phyloP scores from a whole-genome alignment of 1,284 basidiomycete genomes.

The Boletus holoroseus region DNA sequence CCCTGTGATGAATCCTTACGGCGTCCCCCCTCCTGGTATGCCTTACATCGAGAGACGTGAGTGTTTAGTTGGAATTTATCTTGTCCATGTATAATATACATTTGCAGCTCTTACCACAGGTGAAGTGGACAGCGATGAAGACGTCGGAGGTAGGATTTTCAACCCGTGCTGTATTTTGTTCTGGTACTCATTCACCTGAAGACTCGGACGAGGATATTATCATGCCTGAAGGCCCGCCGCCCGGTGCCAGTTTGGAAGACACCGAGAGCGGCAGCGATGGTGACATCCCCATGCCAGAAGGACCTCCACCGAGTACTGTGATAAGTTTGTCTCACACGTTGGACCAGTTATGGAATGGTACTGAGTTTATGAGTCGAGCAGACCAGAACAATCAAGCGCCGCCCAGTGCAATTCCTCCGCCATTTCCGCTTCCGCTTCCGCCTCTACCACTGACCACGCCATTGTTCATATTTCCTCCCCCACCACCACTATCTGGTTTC shows the following conservation, averaged over 20 bases:
- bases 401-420: slow-evolving; percentile 5
- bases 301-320: slow-evolving; percentile 54
- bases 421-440: slow-evolving; percentile 31
- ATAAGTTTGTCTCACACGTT: slow-evolving; percentile 20
- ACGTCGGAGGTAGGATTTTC: slow-evolving; percentile 40
- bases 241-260: slow-evolving; percentile 42
- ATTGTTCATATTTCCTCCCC: slow-evolving; percentile 27
- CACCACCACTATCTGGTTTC: slow-evolving; percentile 21
- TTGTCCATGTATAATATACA: neutral
- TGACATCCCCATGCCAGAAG: slow-evolving; percentile 84
- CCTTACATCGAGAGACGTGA: slow-evolving; percentile 82
- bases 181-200: slow-evolving; percentile 9
- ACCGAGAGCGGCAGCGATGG: slow-evolving; percentile 53
- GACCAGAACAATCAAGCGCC: slow-evolving; percentile 21
- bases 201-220: slow-evolving; percentile 53
- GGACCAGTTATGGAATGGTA: slow-evolving; percentile 4
- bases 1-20: slow-evolving; percentile 87
- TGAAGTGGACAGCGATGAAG: slow-evolving; percentile 58
- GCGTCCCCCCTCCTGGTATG: slow-evolving; percentile 95
- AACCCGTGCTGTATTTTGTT: slow-evolving; percentile 1
- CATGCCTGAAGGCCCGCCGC: slow-evolving; percentile 69
- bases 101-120: slow-evolving; percentile 52
- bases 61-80: slow-evolving; percentile 30
- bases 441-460: slow-evolving; percentile 14
- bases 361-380: slow-evolving; percentile 13